Evolutionary conservation across 768 basidiomycete species (phyloP).

Genomic region (Strobilomyces confusus): DNA sequence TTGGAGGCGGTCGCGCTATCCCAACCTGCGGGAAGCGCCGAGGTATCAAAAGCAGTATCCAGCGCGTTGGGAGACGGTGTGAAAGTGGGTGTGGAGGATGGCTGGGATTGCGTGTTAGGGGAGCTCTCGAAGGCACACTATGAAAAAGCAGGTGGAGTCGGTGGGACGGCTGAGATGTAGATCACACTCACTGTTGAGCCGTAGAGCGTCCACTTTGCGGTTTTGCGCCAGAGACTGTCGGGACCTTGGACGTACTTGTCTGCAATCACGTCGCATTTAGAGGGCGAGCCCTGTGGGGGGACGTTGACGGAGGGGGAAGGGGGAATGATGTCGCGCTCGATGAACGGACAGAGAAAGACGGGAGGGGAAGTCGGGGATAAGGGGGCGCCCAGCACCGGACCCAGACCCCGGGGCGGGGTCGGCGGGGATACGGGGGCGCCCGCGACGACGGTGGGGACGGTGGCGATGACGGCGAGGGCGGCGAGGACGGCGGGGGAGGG

Average conservation of each 20-base stretch:
- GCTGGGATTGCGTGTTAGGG: background rate
- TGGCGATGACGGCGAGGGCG: conserved; percentile 52
- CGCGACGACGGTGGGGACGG: conserved; percentile 42
- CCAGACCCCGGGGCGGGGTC: too few relatives aligned
- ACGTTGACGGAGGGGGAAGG: background rate
- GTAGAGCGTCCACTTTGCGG: conserved; percentile 55
- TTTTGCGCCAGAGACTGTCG: conserved; percentile 58
- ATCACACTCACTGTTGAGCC: conserved; percentile 59
- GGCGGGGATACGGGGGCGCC: conserved; percentile 42
- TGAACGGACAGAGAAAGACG: conserved; percentile 58
- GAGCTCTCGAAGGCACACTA: conserved; percentile 19
- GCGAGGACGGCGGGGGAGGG: conserved; percentile 54
- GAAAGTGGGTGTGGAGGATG: conserved; percentile 13
- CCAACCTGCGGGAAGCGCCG: conserved; percentile 56
- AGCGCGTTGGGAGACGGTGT: conserved; percentile 15
- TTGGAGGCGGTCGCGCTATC: conserved; percentile 15
- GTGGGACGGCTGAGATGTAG: background rate
- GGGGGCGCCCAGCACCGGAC: too few relatives aligned
- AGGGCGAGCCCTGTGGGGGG: background rate
- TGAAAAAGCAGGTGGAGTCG: background rate
- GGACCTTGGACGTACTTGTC: conserved; percentile 48
- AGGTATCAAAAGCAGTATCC: conserved; percentile 13
- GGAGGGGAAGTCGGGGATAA: conserved; percentile 40
- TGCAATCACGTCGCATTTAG: conserved; percentile 36
- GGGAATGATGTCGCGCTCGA: conserved; percentile 24